Percentiles rank a stretch among this genome's conserved stretches.
Conservation (phyloP, 257 asterid genomes). For the Solanum pimpinellifolium region DNA sequence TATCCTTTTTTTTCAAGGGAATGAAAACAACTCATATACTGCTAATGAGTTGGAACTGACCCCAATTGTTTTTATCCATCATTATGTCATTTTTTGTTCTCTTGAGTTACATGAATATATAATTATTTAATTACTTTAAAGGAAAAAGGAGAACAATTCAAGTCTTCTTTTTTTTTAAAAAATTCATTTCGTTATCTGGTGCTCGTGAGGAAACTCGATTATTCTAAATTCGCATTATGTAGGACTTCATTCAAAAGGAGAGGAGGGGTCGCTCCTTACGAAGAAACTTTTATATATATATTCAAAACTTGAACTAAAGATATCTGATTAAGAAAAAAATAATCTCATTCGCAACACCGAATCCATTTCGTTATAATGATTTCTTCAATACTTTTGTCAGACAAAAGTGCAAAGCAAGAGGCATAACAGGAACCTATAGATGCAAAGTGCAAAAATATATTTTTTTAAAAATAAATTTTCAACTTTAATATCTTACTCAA, state of each 20-base stretch:
- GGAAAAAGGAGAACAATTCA: not conserved
- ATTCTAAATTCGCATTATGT: fast-evolving
- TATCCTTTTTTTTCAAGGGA: not conserved
- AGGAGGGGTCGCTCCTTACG: no score
- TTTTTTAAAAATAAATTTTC: no score
- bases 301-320: no score
- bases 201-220: no score
- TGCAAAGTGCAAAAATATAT: not conserved
- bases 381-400: not conserved
- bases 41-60: not conserved
- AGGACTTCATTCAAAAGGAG: not conserved
- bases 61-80: not conserved
- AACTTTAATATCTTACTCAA: not conserved
- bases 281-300: no score
- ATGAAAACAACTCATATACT: not conserved
- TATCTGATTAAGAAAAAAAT: no score
- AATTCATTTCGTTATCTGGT: not conserved
- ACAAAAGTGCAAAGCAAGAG: not conserved
- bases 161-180: not conserved
- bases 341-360: fast-evolving
- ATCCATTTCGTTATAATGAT: not conserved
- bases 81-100: not conserved
- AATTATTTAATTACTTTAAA: not conserved
- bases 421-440: not conserved
- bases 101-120: not conserved